These are phyloP conservation scores for Ustilago shanxiensis DNA, from an alignment of 1,284 basidiomycete species.

Conservation along the genomic window DNA sequence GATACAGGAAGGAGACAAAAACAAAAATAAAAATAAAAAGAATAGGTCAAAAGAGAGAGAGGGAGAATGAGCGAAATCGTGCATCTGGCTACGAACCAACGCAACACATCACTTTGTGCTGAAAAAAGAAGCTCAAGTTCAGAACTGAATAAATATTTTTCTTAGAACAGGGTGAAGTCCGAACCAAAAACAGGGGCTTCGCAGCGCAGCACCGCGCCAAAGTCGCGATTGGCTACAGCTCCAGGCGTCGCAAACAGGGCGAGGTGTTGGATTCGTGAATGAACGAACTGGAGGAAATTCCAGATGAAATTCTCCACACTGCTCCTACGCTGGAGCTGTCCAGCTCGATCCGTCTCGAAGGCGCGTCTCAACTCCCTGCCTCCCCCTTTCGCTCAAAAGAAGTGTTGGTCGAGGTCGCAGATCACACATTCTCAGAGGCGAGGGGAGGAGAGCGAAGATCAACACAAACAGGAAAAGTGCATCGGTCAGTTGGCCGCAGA, in stretches of 20 bases:
- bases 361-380: too few relatives aligned
- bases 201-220: not conserved
- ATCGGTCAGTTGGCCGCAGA: too few relatives aligned
- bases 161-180: too few relatives aligned
- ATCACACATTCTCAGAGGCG: slow-evolving; percentile 12
- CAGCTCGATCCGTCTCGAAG: slow-evolving; percentile 17
- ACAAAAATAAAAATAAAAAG: too few relatives aligned
- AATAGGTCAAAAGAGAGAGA: too few relatives aligned
- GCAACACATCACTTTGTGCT: slow-evolving; percentile 40
- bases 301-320: slow-evolving; percentile 9
- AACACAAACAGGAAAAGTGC: slow-evolving; percentile 11
- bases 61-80: slow-evolving; percentile 24
- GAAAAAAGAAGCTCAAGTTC: not conserved
- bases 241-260: not conserved
- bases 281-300: slow-evolving; percentile 2
- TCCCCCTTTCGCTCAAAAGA: too few relatives aligned
- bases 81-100: slow-evolving; percentile 31
- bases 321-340: slow-evolving; percentile 2
- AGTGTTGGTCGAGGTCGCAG: slow-evolving; percentile 19
- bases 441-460: slow-evolving; percentile 3
- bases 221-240: slow-evolving; percentile 1
- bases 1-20: too few relatives aligned
- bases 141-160: too few relatives aligned
- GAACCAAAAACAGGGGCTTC: slow-evolving; percentile 15
- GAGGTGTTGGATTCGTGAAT: slow-evolving; percentile 11